Evolutionary conservation across 345 rosid species (phyloP).

Genomic region (Cochlearia excelsa): DNA sequence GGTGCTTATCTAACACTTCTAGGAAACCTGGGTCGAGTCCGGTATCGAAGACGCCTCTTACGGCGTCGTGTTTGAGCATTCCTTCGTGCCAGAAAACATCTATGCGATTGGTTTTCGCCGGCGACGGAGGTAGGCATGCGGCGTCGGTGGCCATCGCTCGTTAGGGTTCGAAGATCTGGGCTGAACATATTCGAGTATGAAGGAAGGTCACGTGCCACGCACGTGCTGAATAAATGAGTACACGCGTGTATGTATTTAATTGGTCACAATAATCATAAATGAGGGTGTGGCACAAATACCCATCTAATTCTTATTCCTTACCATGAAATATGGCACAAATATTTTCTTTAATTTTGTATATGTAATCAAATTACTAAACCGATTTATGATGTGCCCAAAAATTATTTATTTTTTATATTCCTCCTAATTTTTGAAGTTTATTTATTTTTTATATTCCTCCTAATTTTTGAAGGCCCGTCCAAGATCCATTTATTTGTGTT

Average conservation of each 20-base stretch:
- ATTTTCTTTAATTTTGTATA: too few relatives aligned
- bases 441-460: neutral
- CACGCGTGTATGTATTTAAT: too few relatives aligned
- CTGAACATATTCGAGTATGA: too few relatives aligned
- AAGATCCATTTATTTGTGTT: neutral
- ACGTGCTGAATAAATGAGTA: neutral
- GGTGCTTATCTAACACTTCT: constrained; percentile 74
- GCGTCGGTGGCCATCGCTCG: constrained; percentile 14
- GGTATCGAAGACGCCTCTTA: constrained; percentile 65
- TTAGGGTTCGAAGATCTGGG: neutral
- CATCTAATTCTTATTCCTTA: too few relatives aligned
- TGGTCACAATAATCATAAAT: too few relatives aligned
- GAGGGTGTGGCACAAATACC: too few relatives aligned
- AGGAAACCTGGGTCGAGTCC: constrained; percentile 68
- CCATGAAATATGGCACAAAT: too few relatives aligned
- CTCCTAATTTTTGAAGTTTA: neutral
- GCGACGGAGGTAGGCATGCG: constrained; percentile 13
- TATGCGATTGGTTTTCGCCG: constrained; percentile 33
- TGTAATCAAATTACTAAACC: too few relatives aligned
- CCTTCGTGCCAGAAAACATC: constrained; percentile 85
- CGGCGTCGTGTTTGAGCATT: constrained; percentile 69
- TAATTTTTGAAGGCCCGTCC: neutral
- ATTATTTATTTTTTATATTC: too few relatives aligned
- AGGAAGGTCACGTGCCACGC: neutral
- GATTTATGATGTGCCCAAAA: too few relatives aligned